Evolutionary conservation across 2,329 filamentous ascomycete genomes (phyloP).

Genomic region (Cladophialophora carrionii): DNA sequence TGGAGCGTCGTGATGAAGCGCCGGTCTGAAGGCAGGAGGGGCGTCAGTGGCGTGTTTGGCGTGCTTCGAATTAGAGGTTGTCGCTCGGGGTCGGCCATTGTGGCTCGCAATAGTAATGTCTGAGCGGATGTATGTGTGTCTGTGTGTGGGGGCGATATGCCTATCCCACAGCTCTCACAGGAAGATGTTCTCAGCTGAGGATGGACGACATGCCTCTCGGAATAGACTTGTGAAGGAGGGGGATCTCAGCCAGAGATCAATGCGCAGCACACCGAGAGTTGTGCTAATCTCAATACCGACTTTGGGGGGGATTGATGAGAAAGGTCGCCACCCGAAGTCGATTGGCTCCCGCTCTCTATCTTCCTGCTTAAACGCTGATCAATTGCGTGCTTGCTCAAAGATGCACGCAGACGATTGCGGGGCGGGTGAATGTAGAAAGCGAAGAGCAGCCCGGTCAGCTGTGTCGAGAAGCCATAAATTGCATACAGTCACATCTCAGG

Average conservation of each 20-base stretch:
- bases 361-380: background rate
- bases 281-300: background rate
- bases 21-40: conserved; percentile 27
- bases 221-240: too few relatives aligned
- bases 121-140: background rate
- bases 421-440: background rate
- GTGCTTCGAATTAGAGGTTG: conserved; percentile 7
- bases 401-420: background rate
- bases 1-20: conserved; percentile 12
- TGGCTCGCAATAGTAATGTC: background rate
- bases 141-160: background rate
- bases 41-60: conserved; percentile 13
- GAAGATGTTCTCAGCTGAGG: background rate
- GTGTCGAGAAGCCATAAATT: background rate
- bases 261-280: background rate
- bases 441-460: background rate
- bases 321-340: background rate
- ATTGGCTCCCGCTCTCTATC: background rate
- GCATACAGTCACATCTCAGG: background rate
- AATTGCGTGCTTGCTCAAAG: background rate
- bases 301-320: background rate
- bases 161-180: background rate
- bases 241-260: background rate
- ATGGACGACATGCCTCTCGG: background rate
- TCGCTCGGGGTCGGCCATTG: conserved; percentile 22